phyloP scores from a whole-genome alignment of 257 asterid species.

The Solanum microdontum region DNA sequence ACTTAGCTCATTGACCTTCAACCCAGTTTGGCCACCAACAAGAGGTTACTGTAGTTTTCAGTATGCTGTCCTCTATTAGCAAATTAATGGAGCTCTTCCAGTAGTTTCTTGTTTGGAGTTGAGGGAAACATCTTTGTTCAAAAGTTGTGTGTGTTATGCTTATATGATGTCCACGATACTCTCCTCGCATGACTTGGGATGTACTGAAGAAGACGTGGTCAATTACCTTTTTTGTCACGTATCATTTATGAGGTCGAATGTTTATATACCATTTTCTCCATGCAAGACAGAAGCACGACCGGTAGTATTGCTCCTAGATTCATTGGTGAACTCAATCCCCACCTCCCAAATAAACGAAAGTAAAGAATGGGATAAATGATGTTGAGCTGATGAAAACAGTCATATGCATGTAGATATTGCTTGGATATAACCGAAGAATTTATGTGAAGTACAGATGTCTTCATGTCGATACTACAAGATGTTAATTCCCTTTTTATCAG shows the following conservation, averaged over 20 bases:
- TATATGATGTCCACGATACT: background rate
- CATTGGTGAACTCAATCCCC: background rate
- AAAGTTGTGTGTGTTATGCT: background rate
- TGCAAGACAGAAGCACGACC: background rate
- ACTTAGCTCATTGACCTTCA: background rate
- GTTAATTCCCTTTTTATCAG: slow-evolving; percentile 19
- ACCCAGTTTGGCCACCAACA: background rate
- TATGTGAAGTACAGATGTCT: background rate
- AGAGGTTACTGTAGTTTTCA: background rate
- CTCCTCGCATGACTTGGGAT: background rate
- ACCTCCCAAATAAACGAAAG: background rate
- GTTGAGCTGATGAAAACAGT: background rate
- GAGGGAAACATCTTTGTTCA: background rate
- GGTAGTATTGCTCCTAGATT: background rate
- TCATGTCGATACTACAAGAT: background rate
- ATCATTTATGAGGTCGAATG: background rate
- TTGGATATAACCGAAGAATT: background rate
- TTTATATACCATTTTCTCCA: background rate
- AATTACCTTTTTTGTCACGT: background rate
- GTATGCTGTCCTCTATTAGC: background rate
- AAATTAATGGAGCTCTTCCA: background rate
- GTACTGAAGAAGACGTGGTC: background rate
- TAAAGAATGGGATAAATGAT: background rate
- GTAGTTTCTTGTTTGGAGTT: background rate
- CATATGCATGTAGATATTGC: background rate